phyloP scores from a whole-genome alignment of 73 alveolate species.

The Paramecium biaurelia region DNA sequence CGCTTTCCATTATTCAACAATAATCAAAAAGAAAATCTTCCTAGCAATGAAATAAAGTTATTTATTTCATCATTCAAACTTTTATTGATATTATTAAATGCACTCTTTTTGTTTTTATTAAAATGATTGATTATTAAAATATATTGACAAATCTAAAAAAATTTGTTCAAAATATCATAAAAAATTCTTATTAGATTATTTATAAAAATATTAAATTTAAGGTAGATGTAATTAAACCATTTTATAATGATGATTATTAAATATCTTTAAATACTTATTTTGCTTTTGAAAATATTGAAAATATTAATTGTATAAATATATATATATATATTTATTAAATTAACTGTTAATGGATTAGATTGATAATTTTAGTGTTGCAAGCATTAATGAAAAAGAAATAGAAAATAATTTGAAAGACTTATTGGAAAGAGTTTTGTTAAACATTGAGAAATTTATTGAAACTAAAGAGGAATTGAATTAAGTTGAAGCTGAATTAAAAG shows the following conservation, averaged over 20 bases:
- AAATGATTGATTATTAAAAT: not conserved
- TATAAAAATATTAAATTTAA: not conserved
- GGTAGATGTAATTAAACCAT: too few species aligned
- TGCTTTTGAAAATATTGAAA: not conserved
- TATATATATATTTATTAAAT: not conserved
- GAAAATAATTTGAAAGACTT: slow-evolving; percentile 25
- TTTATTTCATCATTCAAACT: not conserved
- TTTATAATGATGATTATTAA: not conserved
- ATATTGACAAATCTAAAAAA: too few species aligned
- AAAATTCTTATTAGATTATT: too few species aligned
- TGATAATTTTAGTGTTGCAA: not conserved
- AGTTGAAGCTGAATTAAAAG: slow-evolving; percentile 44
- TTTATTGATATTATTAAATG: not conserved
- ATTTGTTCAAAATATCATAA: too few species aligned
- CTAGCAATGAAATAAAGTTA: not conserved
- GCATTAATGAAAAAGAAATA: not conserved
- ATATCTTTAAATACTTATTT: not conserved
- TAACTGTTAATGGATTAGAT: slow-evolving; percentile 10
- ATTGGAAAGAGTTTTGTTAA: not conserved
- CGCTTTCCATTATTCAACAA: not conserved
- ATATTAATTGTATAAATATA: not conserved
- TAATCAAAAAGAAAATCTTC: not conserved
- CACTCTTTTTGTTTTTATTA: not conserved
- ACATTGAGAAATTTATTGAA: slow-evolving; percentile 31
- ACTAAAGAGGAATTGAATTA: slow-evolving; percentile 40